Base-by-base conservation (phyloP, 2,329 filamentous ascomycete species). In the Chaetomiaceae sp. region DNA sequence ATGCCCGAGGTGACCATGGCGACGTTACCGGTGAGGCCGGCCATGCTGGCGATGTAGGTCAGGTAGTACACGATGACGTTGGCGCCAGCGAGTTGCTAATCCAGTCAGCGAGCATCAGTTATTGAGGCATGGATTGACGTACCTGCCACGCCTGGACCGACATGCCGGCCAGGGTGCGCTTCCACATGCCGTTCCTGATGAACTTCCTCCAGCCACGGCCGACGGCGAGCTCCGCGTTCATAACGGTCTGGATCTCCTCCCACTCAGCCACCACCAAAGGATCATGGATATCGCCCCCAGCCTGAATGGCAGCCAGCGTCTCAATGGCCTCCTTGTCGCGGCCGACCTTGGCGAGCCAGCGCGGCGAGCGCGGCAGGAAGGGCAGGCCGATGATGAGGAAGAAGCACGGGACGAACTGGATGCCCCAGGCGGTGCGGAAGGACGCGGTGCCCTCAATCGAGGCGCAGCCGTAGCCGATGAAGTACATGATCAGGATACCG, bases 401-500 rank as follows among this genome's bases (percentile, higher is more conserved):
- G 27, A 84, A 65, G 23, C 77, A 81, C 1, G 83, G 83, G 40
- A 86, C 65, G 65, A 83, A 82, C 64, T 87, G 83, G 11, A 83
- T 69, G 49, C 78, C 83, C 83, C 83, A 87, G 11, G 84, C 81
- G 2, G 83, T 75, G 33, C 83, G 73, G 74, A 85, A 88, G 0
- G 82, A 78, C 2, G 78, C 72, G 1, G 77, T 67, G 11, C 81
- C 79, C 0, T 74, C 64, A 57, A 88, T 80, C 65, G 77, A 83
- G 51, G 79, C 82, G 67, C 80, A 82, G 20, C 83, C 87, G 63
- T 84, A 80, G 20, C 79, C 78, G 67, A 87, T 80, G 65, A 83
- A 84, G 72, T 85, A 87, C 63, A 87, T 86, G 69, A 86, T 83
- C 54, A 86, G 65, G 59, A 86, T 86, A 58, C 81, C 84, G 77